Evolutionary conservation across 2,329 filamentous ascomycete genomes (phyloP).

Genomic region (Colletotrichum ledebouriae): DNA sequence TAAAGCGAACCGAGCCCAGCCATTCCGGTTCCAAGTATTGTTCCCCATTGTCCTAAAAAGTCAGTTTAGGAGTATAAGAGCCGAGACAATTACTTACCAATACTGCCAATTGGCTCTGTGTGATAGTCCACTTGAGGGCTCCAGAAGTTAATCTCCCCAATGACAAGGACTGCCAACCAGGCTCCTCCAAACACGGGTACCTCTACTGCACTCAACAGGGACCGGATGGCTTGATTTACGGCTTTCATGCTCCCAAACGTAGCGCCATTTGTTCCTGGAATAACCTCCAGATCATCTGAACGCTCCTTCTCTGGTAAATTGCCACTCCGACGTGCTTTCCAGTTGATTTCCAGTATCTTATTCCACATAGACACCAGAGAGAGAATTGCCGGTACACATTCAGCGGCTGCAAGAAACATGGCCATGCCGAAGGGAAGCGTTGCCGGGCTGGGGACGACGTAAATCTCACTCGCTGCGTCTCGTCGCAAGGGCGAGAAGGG

Average conservation of each 20-base stretch:
- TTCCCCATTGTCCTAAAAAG: slow-evolving; percentile 68
- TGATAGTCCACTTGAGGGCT: slow-evolving; percentile 68
- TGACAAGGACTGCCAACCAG: slow-evolving; percentile 69
- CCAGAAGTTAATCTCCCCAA: slow-evolving; percentile 76
- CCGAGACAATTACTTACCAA: slow-evolving; percentile 59
- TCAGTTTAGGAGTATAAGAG: background rate
- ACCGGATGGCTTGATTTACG: slow-evolving; percentile 67
- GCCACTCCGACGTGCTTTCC: slow-evolving; percentile 59
- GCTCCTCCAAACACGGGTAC: slow-evolving; percentile 71
- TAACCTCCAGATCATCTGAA: slow-evolving; percentile 53
- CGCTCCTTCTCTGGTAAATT: slow-evolving; percentile 46
- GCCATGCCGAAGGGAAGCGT: slow-evolving; percentile 69
- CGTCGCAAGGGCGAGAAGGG: slow-evolving; percentile 68
- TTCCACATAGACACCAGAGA: slow-evolving; percentile 73
- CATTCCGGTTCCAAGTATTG: slow-evolving; percentile 69
- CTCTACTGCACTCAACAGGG: slow-evolving; percentile 68
- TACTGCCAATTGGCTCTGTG: slow-evolving; percentile 72
- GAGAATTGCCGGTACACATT: slow-evolving; percentile 74
- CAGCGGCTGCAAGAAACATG: slow-evolving; percentile 73
- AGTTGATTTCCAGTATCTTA: slow-evolving; percentile 74
- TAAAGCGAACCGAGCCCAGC: slow-evolving; percentile 72
- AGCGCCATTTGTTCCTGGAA: slow-evolving; percentile 68
- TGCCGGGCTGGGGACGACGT: slow-evolving; percentile 70
- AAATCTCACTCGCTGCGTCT: slow-evolving; percentile 71
- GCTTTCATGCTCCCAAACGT: slow-evolving; percentile 65